Evolutionary conservation across 2,329 filamentous ascomycete species (phyloP), one percentile per base, ranked within the genome.

Genomic region (Tolypocladium album): DNA sequence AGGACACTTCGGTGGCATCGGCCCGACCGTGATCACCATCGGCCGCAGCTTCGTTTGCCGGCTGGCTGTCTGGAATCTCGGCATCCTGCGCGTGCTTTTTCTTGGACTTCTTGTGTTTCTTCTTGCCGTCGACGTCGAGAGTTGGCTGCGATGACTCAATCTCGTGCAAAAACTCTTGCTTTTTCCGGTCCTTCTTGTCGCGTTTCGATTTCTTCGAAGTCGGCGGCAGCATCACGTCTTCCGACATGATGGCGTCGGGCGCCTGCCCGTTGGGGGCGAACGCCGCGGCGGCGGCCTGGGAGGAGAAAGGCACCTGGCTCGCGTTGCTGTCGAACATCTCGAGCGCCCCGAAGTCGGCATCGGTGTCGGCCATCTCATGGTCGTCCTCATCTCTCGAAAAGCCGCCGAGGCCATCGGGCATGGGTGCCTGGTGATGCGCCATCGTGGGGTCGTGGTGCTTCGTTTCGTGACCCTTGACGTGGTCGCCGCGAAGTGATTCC

Each of bases 301-400:
- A 70, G 8, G 70, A 68, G 56, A 69, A 70, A n/a, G 70, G 67
- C 17, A 65, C 64, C 50, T 68, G 65, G 53, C 68, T 65, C 56
- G 69, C 63, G 63, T 72, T 74, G 66, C 72, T 75, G 61, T 75
- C 71, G 58, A 75, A 75, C 67, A 75, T 72, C 56, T 74, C 71
- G 57, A 75, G 68, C 31, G 70, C 59, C 27, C 72, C 73, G 60
- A 74, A 74, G 57, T 74, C 70, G 45, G 64, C 64, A 52, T 73
- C 71, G 24, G 65, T 64, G 31, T 61, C 64, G 27, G 64, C 60
- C 38, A 65, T 63, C 13, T 60, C 62, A 24, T 61, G 65, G 34
- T 66, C 62, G 17, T 69, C 63, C 24, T 57, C 57, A 36, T 69
- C 62, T 59, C 65, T 64, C 31, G 64, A 64, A 52, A 67, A 70